phyloP scores from a whole-genome alignment of 2,329 filamentous ascomycete genomes.

The Fusarium concolor region DNA sequence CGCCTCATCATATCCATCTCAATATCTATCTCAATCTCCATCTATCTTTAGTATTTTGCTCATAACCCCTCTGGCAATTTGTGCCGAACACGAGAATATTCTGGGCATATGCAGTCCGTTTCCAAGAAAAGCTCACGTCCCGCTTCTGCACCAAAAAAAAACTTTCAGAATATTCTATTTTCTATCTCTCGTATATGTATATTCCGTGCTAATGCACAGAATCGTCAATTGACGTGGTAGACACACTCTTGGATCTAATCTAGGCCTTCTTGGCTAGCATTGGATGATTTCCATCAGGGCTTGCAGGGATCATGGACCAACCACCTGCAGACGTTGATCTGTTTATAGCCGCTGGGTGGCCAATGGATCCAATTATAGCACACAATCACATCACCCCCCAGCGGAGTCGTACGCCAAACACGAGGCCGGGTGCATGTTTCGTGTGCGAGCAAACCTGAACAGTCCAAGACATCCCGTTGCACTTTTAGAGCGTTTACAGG shows the following conservation, averaged over 20 bases:
- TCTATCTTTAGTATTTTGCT: too few relatives aligned
- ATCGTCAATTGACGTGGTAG: constrained; percentile 20
- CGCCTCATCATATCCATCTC: background rate
- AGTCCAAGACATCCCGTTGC: constrained; percentile 6
- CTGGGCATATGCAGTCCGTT: background rate
- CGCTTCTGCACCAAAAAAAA: constrained; percentile 6
- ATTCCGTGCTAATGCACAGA: constrained; percentile 19
- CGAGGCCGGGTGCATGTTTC: constrained; percentile 24
- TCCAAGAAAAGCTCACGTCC: constrained; percentile 26
- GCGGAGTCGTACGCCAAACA: constrained; percentile 25
- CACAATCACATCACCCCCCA: constrained; percentile 19
- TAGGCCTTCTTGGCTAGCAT: constrained; percentile 2
- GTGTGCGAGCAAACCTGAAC: constrained; percentile 10
- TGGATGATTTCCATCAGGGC: constrained; percentile 5
- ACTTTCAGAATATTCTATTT: constrained; percentile 9
- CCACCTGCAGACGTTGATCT: constrained; percentile 6
- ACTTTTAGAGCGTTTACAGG: background rate
- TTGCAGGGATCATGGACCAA: constrained; percentile 29
- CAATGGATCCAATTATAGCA: constrained; percentile 30
- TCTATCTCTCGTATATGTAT: constrained; percentile 10
- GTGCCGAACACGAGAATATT: constrained; percentile 7
- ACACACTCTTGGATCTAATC: constrained; percentile 5
- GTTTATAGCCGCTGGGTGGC: constrained; percentile 33
- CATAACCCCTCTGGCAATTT: background rate
- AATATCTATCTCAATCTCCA: too few relatives aligned